phyloP scores from a whole-genome alignment of 2,329 filamentous ascomycete species.

The Capronia coronata region DNA sequence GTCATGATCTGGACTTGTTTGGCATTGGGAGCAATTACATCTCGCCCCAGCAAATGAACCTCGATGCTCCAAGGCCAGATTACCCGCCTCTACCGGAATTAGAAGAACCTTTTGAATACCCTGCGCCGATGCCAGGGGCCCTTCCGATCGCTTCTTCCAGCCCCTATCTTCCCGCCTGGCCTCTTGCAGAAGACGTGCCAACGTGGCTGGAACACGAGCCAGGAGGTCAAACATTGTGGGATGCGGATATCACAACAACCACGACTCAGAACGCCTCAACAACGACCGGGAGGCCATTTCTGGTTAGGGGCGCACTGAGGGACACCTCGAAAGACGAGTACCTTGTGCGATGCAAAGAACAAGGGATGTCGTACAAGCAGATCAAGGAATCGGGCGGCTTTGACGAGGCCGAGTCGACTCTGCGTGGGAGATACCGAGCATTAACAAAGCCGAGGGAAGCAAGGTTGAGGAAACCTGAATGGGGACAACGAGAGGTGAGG shows the following conservation, averaged over 20 bases:
- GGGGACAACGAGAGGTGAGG: conserved; percentile 41
- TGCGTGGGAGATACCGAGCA: conserved; percentile 43
- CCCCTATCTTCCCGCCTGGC: neutral
- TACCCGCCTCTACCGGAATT: conserved; percentile 12
- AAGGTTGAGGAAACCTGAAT: conserved; percentile 42
- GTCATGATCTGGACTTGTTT: neutral
- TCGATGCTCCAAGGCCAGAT: neutral
- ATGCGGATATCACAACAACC: neutral
- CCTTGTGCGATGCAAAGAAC: conserved; percentile 37
- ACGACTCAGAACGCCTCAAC: neutral
- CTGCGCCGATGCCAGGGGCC: neutral
- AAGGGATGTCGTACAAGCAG: conserved; percentile 43
- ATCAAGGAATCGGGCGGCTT: conserved; percentile 42
- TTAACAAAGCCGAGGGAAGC: conserved; percentile 43
- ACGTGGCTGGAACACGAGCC: neutral
- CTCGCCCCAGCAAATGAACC: neutral
- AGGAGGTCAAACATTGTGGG: conserved; percentile 1
- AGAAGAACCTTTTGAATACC: neutral
- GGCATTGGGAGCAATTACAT: neutral
- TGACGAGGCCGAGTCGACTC: conserved; percentile 44
- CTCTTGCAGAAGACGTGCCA: neutral
- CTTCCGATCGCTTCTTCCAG: neutral
- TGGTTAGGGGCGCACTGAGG: conserved; percentile 10
- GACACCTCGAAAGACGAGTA: conserved; percentile 34
- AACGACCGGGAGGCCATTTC: neutral